phyloP scores from a whole-genome alignment of 805 yeast species.

The Candida tibetensis region DNA sequence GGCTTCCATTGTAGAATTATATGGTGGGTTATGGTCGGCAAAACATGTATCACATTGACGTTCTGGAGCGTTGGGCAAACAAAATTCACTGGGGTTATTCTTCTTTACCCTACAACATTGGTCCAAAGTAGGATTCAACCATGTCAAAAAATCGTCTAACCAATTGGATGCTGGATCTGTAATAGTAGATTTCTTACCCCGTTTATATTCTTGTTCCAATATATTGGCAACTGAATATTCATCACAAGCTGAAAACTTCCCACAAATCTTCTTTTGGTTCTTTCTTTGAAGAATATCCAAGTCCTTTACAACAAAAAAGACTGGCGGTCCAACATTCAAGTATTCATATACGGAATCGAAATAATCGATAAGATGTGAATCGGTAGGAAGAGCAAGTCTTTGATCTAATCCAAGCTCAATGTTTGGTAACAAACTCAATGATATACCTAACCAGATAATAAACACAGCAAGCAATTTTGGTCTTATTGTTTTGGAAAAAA shows the following conservation, averaged over 20 bases:
- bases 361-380: conserved; percentile 77
- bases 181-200: conserved; percentile 62
- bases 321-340: conserved; percentile 88
- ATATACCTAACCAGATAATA: conserved; percentile 60
- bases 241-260: conserved; percentile 81
- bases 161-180: conserved; percentile 86
- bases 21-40: conserved; percentile 53
- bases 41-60: conserved; percentile 75
- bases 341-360: conserved; percentile 72
- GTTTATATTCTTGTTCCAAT: conserved; percentile 76
- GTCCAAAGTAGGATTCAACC: conserved; percentile 82
- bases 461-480: conserved; percentile 54
- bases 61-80: conserved; percentile 64
- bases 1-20: conserved; percentile 75
- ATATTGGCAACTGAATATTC: conserved; percentile 76
- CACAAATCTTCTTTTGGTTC: conserved; percentile 77
- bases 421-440: conserved; percentile 66
- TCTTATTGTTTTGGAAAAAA: conserved; percentile 48
- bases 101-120: conserved; percentile 80
- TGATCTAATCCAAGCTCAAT: conserved; percentile 85
- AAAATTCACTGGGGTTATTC: conserved; percentile 45
- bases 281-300: conserved; percentile 57
- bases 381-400: conserved; percentile 79
- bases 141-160: conserved; percentile 86
- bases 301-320: conserved; percentile 76